Evolutionary conservation across 2,329 filamentous ascomycete species (phyloP), one percentile per base, ranked within the genome.

Genomic region (Xylariaceae sp.): DNA sequence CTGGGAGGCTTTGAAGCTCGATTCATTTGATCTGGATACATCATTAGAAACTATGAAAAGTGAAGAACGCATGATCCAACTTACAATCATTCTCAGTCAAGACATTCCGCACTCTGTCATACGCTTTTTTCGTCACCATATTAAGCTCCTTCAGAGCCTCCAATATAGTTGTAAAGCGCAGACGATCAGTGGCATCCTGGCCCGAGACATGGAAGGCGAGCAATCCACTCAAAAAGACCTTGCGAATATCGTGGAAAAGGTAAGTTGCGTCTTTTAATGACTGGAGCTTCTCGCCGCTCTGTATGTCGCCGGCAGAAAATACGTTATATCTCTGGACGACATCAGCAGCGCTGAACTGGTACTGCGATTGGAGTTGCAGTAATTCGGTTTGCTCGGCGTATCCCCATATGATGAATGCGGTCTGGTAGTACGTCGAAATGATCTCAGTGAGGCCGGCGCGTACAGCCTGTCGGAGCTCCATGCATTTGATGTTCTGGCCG

Each of bases 321-420:
- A 81, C 80, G 35, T 76, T 70, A 54, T 83, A 75, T n/a, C 84
- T 80, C 56, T 88, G 85, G 17, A 79, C 76, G 27, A 88, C 79
- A 62, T 91, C 86, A 45, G 83, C 78, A 46, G 84, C 77, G 50
- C 80, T 86, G 49, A 92, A 81, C 54, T 91, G 87, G 62, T 92
- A 91, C 49, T 92, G 86, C 61, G 97, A 92, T 58, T 93, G 87
- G 63, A 95, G 95, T 67, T 90, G 93, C 57, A 95, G 89, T 35
- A 98, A 70, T 59, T 95, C 88, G 39, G 86, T 79, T 59, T 86
- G 80, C 62, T 91, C 83, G 2, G 91, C 82, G 44, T 95, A 81
- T 1, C 78, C 79, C 61, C 84, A 84, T 17, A 97, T 72, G 3
- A 75, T 74, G 33, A 76, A 73, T 51, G 83, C 85, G 11, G 86